These are phyloP conservation scores for Eucalyptus marginata DNA, from an alignment of 345 rosid species.

Conservation along the genomic window DNA sequence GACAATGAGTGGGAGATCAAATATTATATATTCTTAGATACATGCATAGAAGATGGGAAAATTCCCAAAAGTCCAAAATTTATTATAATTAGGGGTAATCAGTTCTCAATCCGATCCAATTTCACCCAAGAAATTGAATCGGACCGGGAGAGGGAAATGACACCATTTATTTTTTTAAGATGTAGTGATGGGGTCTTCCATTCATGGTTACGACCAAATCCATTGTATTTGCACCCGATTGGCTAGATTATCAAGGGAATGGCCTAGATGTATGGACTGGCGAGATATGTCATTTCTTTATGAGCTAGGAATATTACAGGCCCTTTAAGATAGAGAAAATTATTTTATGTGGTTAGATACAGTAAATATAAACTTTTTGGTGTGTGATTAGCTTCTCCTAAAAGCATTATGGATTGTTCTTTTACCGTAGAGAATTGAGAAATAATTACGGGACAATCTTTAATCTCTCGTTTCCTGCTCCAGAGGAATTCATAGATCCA, in stretches of 20 bases:
- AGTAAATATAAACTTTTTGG: not conserved
- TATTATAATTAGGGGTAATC: no score
- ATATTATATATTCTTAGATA: not conserved
- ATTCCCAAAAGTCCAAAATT: no score
- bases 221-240: no score
- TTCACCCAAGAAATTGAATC: no score
- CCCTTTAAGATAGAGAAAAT: not conserved
- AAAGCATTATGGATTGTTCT: not conserved
- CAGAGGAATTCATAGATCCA: no score
- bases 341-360: not conserved
- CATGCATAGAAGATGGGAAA: not conserved
- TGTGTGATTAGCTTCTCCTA: not conserved
- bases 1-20: not conserved
- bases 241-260: not conserved
- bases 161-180: not conserved
- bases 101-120: accelerated
- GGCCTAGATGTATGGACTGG: not conserved
- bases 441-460: no score
- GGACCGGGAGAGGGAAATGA: no score
- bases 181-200: not conserved
- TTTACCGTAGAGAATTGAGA: not conserved
- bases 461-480: no score
- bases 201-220: not conserved
- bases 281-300: not conserved
- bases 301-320: not conserved